These are phyloP conservation scores for Penicillium frequentans DNA, from an alignment of 2,329 filamentous ascomycete genomes.

Conservation along the genomic window DNA sequence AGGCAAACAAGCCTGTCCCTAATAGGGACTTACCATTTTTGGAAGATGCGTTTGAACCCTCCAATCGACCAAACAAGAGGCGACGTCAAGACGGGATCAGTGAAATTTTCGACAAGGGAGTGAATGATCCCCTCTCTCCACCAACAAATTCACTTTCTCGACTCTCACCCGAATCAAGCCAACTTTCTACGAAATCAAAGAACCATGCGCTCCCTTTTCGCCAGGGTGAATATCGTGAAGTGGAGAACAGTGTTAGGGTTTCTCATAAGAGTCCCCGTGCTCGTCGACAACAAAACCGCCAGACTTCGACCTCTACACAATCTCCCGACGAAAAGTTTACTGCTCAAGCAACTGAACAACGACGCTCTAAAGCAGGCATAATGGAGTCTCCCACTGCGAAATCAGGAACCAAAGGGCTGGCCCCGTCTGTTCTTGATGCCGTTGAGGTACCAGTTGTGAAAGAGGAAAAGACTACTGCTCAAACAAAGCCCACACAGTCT, in stretches of 20 bases:
- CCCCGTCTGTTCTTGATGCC: neutral
- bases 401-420: neutral
- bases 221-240: slow-evolving; percentile 20
- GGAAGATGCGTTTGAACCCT: slow-evolving; percentile 20
- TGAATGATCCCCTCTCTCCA: slow-evolving; percentile 6
- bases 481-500: neutral
- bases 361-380: slow-evolving; percentile 11
- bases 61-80: slow-evolving; percentile 29
- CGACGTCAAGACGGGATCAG: slow-evolving; percentile 23
- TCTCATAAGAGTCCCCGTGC: neutral
- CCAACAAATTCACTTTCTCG: neutral
- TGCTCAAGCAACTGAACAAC: slow-evolving; percentile 22
- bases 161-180: neutral
- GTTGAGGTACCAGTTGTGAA: neutral
- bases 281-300: neutral
- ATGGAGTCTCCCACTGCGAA: neutral
- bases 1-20: slow-evolving; percentile 6
- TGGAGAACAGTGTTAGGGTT: slow-evolving; percentile 20
- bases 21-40: slow-evolving; percentile 3
- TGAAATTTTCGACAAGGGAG: slow-evolving; percentile 16
- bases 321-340: slow-evolving; percentile 1
- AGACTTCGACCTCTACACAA: neutral
- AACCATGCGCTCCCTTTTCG: neutral
- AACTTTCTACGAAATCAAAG: neutral
- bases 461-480: neutral